These are phyloP conservation scores for Colletotrichum sp. DNA, from an alignment of 2,329 filamentous ascomycete species.

Conservation along the genomic window DNA sequence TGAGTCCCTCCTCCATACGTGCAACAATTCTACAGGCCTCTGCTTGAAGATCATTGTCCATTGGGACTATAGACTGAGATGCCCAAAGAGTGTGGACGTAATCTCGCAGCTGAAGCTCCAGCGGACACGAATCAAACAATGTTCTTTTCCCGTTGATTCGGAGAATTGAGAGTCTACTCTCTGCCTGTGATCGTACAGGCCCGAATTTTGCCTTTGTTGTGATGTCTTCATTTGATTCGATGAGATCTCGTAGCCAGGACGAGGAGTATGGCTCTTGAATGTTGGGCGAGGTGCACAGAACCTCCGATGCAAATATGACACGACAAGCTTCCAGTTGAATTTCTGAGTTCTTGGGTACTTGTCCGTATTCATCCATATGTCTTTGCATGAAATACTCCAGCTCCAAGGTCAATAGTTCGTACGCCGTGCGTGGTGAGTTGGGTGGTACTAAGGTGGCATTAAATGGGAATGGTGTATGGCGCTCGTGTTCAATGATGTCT, in stretches of 20 bases:
- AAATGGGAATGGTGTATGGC: constrained; percentile 61
- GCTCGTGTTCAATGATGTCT: constrained; percentile 70
- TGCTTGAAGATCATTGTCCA: constrained; percentile 64
- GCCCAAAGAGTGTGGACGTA: constrained; percentile 61
- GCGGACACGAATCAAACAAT: constrained; percentile 61
- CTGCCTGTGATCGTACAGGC: constrained; percentile 49
- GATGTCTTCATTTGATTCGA: constrained; percentile 53
- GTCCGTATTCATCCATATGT: constrained; percentile 44
- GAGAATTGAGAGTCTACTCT: constrained; percentile 52
- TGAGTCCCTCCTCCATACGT: constrained; percentile 57
- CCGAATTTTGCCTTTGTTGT: constrained; percentile 51
- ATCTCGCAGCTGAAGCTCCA: constrained; percentile 59
- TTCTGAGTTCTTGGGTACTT: constrained; percentile 53
- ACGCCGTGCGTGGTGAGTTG: constrained; percentile 60
- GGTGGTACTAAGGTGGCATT: constrained; percentile 49
- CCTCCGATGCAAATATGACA: constrained; percentile 62
- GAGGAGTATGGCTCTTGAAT: constrained; percentile 38
- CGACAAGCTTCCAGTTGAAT: constrained; percentile 62
- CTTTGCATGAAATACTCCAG: constrained; percentile 57
- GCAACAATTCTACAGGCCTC: constrained; percentile 66
- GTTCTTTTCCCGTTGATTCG: constrained; percentile 64
- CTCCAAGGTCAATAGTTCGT: constrained; percentile 65
- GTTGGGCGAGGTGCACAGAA: constrained; percentile 37
- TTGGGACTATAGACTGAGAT: constrained; percentile 48
- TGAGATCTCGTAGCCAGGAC: constrained; percentile 64